Conservation (phyloP, 768 basidiomycete species). For the Clavulina sp. region DNA sequence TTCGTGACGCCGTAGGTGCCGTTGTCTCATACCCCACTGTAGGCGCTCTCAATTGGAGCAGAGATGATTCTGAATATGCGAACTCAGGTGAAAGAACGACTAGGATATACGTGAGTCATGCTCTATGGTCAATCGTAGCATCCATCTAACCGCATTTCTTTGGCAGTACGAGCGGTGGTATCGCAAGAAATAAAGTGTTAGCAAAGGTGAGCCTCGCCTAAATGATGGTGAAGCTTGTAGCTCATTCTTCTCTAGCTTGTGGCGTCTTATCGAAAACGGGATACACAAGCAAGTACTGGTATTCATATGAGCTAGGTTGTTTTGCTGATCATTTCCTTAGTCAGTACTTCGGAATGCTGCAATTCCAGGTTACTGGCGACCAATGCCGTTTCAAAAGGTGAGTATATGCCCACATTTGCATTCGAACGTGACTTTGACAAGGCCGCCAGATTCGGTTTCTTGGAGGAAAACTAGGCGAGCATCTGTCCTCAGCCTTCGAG, state of each 20-base stretch:
- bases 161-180: slow-evolving; percentile 35
- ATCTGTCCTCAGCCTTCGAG: slow-evolving; percentile 74
- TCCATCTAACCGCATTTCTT: neutral
- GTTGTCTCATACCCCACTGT: slow-evolving; percentile 10
- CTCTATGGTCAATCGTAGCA: slow-evolving; percentile 15
- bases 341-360: slow-evolving; percentile 59
- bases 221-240: neutral
- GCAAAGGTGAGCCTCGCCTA: slow-evolving; percentile 47
- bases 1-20: neutral
- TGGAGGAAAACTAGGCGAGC: slow-evolving; percentile 85
- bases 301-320: neutral
- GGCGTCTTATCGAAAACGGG: slow-evolving; percentile 84
- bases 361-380: slow-evolving; percentile 67
- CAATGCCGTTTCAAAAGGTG: slow-evolving; percentile 80
- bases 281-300: slow-evolving; percentile 52
- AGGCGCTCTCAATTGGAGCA: slow-evolving; percentile 76
- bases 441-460: slow-evolving; percentile 52
- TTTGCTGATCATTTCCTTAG: neutral
- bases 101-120: slow-evolving; percentile 85
- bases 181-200: slow-evolving; percentile 84
- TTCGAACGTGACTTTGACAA: neutral
- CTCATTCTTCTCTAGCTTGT: slow-evolving; percentile 35
- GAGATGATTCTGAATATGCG: slow-evolving; percentile 69
- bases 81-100: slow-evolving; percentile 40
- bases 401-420: slow-evolving; percentile 3